phyloP scores from a whole-genome alignment of 2,329 filamentous ascomycete genomes.

The Metarhizium sp. region DNA sequence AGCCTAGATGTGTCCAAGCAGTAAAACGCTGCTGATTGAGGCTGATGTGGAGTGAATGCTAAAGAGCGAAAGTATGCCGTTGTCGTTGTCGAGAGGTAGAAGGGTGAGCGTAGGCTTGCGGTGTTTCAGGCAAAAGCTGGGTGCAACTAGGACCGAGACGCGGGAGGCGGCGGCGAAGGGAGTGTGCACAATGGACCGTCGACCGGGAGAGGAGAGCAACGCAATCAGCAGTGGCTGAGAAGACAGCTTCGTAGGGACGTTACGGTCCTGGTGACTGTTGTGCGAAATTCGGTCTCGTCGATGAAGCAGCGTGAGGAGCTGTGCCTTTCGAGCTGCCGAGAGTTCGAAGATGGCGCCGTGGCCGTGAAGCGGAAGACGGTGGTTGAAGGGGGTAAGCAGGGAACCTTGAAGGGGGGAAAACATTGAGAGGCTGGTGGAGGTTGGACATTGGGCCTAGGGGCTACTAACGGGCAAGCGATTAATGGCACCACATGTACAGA shows the following conservation, averaged over 20 bases:
- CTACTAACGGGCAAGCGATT: too few relatives aligned
- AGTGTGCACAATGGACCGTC: not conserved
- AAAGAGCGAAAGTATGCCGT: conserved; percentile 5
- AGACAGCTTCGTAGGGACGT: not conserved
- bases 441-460: not conserved
- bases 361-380: not conserved
- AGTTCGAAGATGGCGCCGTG: conserved; percentile 1
- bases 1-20: not conserved
- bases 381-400: not conserved
- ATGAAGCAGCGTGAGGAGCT: not conserved
- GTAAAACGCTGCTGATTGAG: conserved; percentile 4
- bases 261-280: not conserved
- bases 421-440: conserved; percentile 2
- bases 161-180: conserved; percentile 4
- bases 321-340: not conserved
- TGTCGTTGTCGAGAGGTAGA: conserved; percentile 6
- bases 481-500: not conserved
- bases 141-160: conserved; percentile 1
- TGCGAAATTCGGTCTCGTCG: not conserved
- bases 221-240: not conserved
- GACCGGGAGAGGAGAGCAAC: not conserved
- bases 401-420: not conserved
- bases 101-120: conserved; percentile 7
- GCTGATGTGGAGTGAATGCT: conserved; percentile 4
- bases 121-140: conserved; percentile 17